phyloP scores from a whole-genome alignment of 2,329 filamentous ascomycete genomes.

The Teratosphaeriaceae sp. region DNA sequence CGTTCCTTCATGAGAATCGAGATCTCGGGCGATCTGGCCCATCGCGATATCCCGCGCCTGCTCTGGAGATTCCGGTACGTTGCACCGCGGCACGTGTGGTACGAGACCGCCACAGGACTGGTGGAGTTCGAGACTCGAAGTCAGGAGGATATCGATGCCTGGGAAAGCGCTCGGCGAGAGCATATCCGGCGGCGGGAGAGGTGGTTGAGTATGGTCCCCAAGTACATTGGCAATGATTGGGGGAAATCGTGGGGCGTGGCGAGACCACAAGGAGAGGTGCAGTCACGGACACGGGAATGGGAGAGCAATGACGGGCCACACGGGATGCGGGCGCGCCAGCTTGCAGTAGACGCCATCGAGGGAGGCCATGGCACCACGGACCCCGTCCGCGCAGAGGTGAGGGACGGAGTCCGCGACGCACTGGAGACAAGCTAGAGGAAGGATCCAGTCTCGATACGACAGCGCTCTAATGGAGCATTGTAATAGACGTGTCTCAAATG shows the following conservation, averaged over 20 bases:
- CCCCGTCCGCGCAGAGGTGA: not conserved
- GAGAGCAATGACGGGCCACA: not conserved
- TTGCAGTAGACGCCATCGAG: not conserved
- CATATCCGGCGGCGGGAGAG: not conserved
- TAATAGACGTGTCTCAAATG: too few relatives aligned
- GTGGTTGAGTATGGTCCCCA: not conserved
- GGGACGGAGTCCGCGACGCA: not conserved
- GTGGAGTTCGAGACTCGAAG: constrained; percentile 19
- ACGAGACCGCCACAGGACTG: constrained; percentile 25
- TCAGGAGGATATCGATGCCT: constrained; percentile 9
- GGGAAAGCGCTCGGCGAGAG: not conserved
- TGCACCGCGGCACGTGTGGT: constrained; percentile 15
- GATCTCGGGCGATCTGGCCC: constrained; percentile 3
- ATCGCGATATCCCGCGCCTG: constrained; percentile 18
- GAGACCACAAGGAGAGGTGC: not conserved
- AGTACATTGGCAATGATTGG: not conserved
- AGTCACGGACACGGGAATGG: not conserved
- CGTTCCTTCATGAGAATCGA: not conserved
- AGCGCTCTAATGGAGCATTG: too few relatives aligned
- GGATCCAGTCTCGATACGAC: too few relatives aligned
- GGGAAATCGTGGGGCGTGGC: not conserved
- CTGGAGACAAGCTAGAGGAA: not conserved
- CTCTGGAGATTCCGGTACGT: constrained; percentile 21
- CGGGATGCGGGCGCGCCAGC: not conserved
- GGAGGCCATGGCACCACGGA: not conserved